Evolutionary conservation across 805 yeast genomes (phyloP), one percentile per base, ranked within the genome.

Genomic region (Priceomyces haplophilus): DNA sequence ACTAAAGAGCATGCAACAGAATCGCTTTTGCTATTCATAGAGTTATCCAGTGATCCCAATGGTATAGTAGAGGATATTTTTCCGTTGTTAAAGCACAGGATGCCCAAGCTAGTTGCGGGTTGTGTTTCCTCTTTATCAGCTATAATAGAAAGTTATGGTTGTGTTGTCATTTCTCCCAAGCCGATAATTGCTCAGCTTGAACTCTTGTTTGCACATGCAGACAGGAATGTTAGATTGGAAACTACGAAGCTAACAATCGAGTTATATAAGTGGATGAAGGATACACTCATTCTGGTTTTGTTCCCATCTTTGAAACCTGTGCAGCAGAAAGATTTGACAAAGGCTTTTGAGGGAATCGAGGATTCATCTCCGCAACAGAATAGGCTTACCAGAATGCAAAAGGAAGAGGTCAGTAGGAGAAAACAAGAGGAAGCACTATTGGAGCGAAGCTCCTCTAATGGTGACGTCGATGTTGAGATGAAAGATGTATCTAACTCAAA

Each of bases 301-400:
- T 77, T 88, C 42, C 77, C 83, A 2, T 80, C 80, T 20, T 73
- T 93, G 64, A 93, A 91, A 59, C 96, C 97, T 0, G 88, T 89
- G 16, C 98, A 91, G 61, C 91, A 88, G 62, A 85, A 83, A 49
- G 98, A 90, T 56, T 72, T 91, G 44, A 71, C 79, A 5, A 78
- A 79, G 27, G 81, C 79, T 19, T 88, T 91, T 59, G 84, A 74
- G 34, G 74, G 72, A 30, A 73, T 75, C 7, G 63, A 64, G 39
- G 66, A 55, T 34, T 53, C 56, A 1, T 79, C 80, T 1, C 16
- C 30, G 8, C 64, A 58, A 2, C 91, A 84, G 51, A 69, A 70
- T 38, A 65, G 91, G 50, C 62, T 73, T 12, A 69, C 88, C 17
- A 71, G 73, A 44, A 61, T 75, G 2, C 85, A 84, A 51, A 74